Evolutionary conservation across 257 asterid genomes (phyloP).

Genomic region (Nicotiana sylvestris): DNA sequence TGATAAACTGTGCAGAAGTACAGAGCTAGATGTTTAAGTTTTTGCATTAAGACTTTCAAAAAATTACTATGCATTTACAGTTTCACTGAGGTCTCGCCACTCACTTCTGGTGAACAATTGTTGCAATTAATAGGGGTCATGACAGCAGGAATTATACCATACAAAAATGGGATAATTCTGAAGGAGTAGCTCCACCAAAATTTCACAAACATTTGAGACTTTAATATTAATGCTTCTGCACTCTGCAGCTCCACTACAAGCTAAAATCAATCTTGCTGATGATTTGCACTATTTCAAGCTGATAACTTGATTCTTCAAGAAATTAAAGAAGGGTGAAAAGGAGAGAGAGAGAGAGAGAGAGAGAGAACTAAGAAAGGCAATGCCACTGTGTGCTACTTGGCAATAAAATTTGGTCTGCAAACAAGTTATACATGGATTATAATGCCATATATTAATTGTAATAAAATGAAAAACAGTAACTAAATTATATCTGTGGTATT

Average conservation of each 20-base stretch:
- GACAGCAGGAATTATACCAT: background rate
- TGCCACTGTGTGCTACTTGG: background rate
- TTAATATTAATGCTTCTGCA: background rate
- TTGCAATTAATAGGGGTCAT: background rate
- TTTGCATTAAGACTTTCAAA: background rate
- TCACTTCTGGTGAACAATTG: background rate
- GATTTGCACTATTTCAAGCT: background rate
- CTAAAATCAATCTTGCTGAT: background rate
- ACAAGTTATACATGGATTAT: background rate
- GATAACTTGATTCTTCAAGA: background rate
- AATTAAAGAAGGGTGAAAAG: background rate
- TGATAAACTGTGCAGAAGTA: background rate
- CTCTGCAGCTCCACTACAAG: background rate
- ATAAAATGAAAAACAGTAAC: background rate
- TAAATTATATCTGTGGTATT: background rate
- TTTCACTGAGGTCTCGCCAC: background rate
- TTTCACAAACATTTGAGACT: background rate
- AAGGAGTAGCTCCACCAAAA: background rate
- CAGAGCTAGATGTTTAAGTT: background rate
- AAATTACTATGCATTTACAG: background rate
- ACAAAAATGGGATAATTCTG: background rate
- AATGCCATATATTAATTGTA: background rate
- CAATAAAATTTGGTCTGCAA: background rate
- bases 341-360: background rate
- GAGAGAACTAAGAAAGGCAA: background rate